Percentiles rank a stretch among this genome's conserved stretches.
Conservation (phyloP, 306 rosid genomes). For the Senna tora region DNA sequence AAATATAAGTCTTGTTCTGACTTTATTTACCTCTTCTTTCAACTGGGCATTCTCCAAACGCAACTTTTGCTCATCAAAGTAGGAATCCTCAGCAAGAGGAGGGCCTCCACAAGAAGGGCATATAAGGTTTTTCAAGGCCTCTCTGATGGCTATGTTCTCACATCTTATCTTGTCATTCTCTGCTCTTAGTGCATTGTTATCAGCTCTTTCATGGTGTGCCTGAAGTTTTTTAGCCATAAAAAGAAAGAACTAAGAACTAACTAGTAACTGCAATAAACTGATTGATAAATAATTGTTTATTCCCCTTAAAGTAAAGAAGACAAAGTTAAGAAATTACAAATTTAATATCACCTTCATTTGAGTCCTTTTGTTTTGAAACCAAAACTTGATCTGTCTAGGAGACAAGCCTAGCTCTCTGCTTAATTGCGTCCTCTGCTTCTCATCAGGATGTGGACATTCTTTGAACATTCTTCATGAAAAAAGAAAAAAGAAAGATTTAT, state of each 20-base stretch:
- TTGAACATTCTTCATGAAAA: conserved; percentile 53
- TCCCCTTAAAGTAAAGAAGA: neutral
- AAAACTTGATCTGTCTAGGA: conserved; percentile 94
- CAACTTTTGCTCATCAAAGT: conserved; percentile 82
- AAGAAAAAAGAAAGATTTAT: too few species aligned
- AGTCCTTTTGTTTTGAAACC: conserved; percentile 95
- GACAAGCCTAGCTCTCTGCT: conserved; percentile 88
- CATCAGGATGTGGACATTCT: conserved; percentile 96
- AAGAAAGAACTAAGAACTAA: too few species aligned
- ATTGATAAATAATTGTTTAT: too few species aligned
- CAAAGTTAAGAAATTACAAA: neutral
- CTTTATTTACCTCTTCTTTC: conserved; percentile 73
- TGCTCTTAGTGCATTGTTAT: conserved; percentile 65
- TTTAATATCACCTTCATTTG: conserved; percentile 78
- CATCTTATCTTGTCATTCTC: conserved; percentile 95
- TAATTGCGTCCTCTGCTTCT: conserved; percentile 79
- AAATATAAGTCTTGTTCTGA: too few species aligned
- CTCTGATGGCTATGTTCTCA: conserved; percentile 90
- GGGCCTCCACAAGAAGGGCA: conserved; percentile 94
- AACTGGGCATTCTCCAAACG: conserved; percentile 79
- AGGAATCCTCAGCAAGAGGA: conserved; percentile 72
- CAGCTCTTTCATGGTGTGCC: conserved; percentile 93
- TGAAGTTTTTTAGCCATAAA: conserved; percentile 38
- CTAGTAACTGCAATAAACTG: neutral
- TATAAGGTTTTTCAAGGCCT: conserved; percentile 80